Percentiles rank a stretch among this genome's conserved stretches.
These are phyloP conservation scores for Sporothrix curviconia DNA, from an alignment of 2,329 filamentous ascomycete species.

Conservation along the genomic window DNA sequence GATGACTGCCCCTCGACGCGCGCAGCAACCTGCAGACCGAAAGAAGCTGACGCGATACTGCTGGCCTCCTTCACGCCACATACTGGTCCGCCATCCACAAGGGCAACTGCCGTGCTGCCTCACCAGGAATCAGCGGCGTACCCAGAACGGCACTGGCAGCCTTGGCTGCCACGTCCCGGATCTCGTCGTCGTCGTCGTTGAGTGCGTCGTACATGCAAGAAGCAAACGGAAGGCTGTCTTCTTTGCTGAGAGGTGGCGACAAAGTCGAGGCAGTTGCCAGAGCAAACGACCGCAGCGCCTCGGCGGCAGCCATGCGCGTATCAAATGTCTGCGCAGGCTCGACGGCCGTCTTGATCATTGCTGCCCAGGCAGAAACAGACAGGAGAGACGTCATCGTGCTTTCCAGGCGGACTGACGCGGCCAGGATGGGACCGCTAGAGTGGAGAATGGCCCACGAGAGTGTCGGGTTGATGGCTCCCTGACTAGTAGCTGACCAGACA, in stretches of 20 bases:
- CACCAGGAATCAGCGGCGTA: slow-evolving; percentile 37
- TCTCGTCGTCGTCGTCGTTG: slow-evolving; percentile 87
- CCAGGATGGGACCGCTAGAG: slow-evolving; percentile 42
- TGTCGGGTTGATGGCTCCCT: slow-evolving; percentile 37
- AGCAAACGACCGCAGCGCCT: slow-evolving; percentile 49
- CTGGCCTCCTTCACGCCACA: slow-evolving; percentile 5
- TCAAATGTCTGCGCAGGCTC: slow-evolving; percentile 55
- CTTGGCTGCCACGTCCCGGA: slow-evolving; percentile 58
- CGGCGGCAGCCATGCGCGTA: slow-evolving; percentile 53
- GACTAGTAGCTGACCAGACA: slow-evolving; percentile 28
- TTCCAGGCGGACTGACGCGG: slow-evolving; percentile 20
- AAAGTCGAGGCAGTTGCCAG: background rate
- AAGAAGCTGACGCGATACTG: slow-evolving; percentile 23
- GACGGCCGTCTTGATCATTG: slow-evolving; percentile 43
- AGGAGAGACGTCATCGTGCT: background rate
- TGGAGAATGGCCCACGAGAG: slow-evolving; percentile 45
- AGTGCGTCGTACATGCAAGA: slow-evolving; percentile 67
- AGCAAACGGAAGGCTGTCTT: slow-evolving; percentile 47
- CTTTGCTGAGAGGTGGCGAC: background rate
- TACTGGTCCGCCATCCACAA: slow-evolving; percentile 36
- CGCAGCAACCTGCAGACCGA: slow-evolving; percentile 34
- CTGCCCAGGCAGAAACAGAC: slow-evolving; percentile 37
- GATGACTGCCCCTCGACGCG: slow-evolving; percentile 34
- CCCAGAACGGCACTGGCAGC: slow-evolving; percentile 43
- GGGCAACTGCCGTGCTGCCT: slow-evolving; percentile 41